These are phyloP conservation scores for Sphaerulina musiva DNA, from an alignment of 2,329 filamentous ascomycete species.

Conservation along the genomic window DNA sequence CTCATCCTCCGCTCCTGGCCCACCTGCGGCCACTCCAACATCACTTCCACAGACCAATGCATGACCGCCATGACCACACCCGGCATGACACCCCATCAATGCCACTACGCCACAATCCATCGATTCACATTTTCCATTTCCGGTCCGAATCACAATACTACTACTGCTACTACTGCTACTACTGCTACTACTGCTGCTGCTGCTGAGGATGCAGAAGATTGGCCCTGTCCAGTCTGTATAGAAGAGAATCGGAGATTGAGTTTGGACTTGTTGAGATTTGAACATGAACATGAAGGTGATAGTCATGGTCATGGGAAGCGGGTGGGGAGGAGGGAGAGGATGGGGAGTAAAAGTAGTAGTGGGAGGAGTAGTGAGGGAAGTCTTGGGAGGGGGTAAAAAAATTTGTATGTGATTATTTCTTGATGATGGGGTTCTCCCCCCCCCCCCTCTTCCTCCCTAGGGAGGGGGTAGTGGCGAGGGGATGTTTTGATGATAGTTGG, in stretches of 20 bases:
- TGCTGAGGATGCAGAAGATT: neutral
- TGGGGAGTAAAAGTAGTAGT: no score
- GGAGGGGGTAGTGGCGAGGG: no score
- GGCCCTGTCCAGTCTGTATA: conserved; percentile 15
- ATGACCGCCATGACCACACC: conserved; percentile 11
- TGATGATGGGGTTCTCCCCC: no score
- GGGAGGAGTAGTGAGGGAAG: no score
- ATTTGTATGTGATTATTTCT: no score
- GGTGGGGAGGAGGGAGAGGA: no score
- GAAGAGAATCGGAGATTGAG: neutral
- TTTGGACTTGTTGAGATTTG: no score
- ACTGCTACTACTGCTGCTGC: neutral
- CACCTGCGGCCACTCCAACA: conserved; percentile 13
- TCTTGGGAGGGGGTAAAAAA: no score
- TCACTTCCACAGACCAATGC: conserved; percentile 15
- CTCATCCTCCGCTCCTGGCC: conserved; percentile 15
- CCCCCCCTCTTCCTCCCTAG: no score
- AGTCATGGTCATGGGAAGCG: no score
- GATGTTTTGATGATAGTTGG: no score
- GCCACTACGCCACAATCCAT: conserved; percentile 7
- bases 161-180: neutral
- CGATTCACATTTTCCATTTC: neutral
- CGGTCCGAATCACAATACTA: neutral
- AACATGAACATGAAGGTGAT: no score
- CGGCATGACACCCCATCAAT: conserved; percentile 10